Evolutionary conservation across 495 filamentous ascomycete genomes (phyloP).

Genomic region (Xylaria curta): DNA sequence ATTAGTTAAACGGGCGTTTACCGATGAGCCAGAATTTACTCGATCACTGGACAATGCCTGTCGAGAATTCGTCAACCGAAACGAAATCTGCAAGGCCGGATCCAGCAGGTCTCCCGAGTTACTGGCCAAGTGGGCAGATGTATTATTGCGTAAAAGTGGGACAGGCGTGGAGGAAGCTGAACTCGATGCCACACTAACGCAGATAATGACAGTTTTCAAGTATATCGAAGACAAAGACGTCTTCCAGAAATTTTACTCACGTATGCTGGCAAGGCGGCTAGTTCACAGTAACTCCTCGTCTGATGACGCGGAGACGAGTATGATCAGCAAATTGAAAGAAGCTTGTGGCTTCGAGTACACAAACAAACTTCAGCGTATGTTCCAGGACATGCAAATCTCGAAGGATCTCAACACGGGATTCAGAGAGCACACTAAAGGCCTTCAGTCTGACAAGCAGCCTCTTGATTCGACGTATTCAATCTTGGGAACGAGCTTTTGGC

Average conservation of each 20-base stretch:
- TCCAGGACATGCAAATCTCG: conserved; percentile 98
- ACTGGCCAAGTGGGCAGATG: conserved; percentile 95
- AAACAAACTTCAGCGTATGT: conserved; percentile 99
- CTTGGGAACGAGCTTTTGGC: conserved; percentile 97
- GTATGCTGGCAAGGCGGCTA: conserved; percentile 91
- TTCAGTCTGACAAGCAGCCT: conserved; percentile 58
- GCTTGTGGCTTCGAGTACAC: conserved; percentile 99
- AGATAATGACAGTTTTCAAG: conserved; percentile 99
- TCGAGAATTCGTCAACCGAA: conserved; percentile 96
- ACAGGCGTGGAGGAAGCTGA: conserved; percentile 91
- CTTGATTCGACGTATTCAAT: conserved; percentile 85
- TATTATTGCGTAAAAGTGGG: conserved; percentile 88
- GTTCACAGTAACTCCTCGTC: conserved; percentile 94
- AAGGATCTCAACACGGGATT: conserved; percentile 93
- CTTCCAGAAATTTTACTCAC: conserved; percentile 99
- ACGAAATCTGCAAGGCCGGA: conserved; percentile 89
- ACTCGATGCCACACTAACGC: conserved; percentile 85
- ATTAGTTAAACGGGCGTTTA: conserved; percentile 90
- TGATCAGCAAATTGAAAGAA: conserved; percentile 99
- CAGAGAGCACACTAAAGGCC: conserved; percentile 58
- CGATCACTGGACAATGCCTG: conserved; percentile 96
- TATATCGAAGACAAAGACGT: conserved; percentile 99
- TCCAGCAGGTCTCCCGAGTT: conserved; percentile 93
- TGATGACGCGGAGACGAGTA: conserved; percentile 96
- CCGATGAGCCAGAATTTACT: conserved; percentile 95